Conservation (phyloP, 2,329 filamentous ascomycete species). For the Xylariaceae sp. region DNA sequence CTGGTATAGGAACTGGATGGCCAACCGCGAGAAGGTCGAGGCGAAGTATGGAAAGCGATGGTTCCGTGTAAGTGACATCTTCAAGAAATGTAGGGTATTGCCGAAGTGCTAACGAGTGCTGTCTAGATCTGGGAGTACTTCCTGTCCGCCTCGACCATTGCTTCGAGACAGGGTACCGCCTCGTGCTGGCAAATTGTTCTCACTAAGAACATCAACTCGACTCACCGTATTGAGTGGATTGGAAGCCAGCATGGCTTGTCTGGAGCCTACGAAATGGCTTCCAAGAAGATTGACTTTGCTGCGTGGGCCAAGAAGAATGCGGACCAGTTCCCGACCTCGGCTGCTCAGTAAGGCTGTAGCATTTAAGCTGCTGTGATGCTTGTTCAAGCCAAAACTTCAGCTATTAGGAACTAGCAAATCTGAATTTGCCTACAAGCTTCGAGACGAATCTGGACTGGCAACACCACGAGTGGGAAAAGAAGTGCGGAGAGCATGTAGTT, state of each 20-base stretch:
- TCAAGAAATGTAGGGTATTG: background rate
- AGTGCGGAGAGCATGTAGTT: too few species aligned
- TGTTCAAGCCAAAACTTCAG: too few species aligned
- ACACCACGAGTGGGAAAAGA: too few species aligned
- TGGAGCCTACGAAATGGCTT: constrained; percentile 48
- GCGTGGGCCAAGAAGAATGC: constrained; percentile 31
- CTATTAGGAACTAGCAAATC: too few species aligned
- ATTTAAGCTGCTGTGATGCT: background rate
- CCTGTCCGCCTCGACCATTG: constrained; percentile 71
- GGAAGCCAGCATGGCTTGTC: constrained; percentile 59
- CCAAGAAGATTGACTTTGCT: constrained; percentile 27
- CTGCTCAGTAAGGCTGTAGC: constrained; percentile 16
- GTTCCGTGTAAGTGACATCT: constrained; percentile 72
- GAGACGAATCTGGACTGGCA: too few species aligned
- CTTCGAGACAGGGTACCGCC: constrained; percentile 68
- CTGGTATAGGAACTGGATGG: constrained; percentile 99
- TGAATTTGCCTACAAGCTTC: too few species aligned
- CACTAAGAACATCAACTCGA: constrained; percentile 81
- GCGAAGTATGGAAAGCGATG: constrained; percentile 94
- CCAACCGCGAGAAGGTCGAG: constrained; percentile 84
- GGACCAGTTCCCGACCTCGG: constrained; percentile 27
- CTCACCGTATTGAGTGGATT: constrained; percentile 70
- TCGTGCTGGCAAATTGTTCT: constrained; percentile 76
- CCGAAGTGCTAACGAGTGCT: constrained; percentile 9
- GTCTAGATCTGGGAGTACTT: constrained; percentile 71